Evolutionary conservation across 495 filamentous ascomycete genomes (phyloP), one percentile per base, ranked within the genome.

Genomic region (Trichodelitschia bisporula): DNA sequence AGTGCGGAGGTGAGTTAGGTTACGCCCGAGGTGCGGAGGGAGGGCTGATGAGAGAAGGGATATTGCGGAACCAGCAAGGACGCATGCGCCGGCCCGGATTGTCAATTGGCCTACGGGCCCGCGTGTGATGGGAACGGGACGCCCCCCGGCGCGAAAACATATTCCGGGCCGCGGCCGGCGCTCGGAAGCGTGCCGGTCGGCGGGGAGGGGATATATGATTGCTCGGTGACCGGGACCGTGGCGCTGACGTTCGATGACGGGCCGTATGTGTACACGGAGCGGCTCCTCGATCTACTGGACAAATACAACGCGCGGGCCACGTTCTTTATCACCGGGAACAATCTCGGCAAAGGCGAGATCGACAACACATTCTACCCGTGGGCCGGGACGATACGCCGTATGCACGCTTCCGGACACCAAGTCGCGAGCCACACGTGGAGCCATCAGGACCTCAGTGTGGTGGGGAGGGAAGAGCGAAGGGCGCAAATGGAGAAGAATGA

Each of bases 391-490:
- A 72, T 86, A 26, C 45, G 64, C 53, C 69, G 75, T 36, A 78
- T 71, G 71, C 47, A 57, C 36, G 49, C 49, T 26, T 58, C 57
- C 30, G 77, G 77, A n/a, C 79, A 90, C 43, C 79, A 86, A 45
- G 56, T 90, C 32, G 78, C 71, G 18, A 74, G 68, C 40, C 79
- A 90, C 40, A 86, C 75, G 1, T 90, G 77, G 77, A 76, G 72
- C 23, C 79, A 90, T 40, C 54, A 69, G 52, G 61, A 79, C 57
- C 50, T 79, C 39, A 59, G 61, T 48, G 59, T 62, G 43, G 44
- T 67, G 45, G 54, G 62, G 30, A 36, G 62, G 30, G 42, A 42
- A 18, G 44, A 72, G 34, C 66, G 72, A 36, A 54, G 55, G 3
- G 58, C 69, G 12, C 71, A 86, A 40, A 70, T 90, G 46, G 43